Conservation (phyloP, 2,329 filamentous ascomycete species). For the Ciborinia camelliae region DNA sequence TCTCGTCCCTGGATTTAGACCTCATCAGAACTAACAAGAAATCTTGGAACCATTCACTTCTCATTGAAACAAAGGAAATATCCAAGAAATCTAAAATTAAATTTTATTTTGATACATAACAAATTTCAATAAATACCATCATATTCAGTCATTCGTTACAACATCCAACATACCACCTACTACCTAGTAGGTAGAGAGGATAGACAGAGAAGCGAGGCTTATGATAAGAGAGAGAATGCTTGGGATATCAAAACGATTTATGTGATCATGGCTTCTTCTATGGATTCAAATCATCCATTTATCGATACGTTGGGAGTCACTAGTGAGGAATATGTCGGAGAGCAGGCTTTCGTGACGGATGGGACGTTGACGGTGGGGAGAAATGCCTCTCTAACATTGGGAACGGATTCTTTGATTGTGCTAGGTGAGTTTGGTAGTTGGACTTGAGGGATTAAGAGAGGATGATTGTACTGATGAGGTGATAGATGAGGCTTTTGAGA, state of each 20-base stretch:
- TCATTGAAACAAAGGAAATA: neutral
- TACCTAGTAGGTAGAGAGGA: no score
- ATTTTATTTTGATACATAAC: neutral
- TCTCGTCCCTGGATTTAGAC: neutral
- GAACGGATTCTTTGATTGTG: slow-evolving; percentile 57
- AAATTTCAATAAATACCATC: neutral
- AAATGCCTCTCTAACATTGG: slow-evolving; percentile 58
- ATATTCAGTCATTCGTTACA: slow-evolving; percentile 4
- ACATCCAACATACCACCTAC: neutral
- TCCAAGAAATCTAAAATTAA: neutral
- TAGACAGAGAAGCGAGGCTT: neutral
- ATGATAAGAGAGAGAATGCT: slow-evolving; percentile 10
- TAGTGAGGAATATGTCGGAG: slow-evolving; percentile 37
- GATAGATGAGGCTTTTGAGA: slow-evolving; percentile 52
- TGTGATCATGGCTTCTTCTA: slow-evolving; percentile 16
- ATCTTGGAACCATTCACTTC: neutral
- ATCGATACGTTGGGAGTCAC: slow-evolving; percentile 35
- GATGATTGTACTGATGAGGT: neutral
- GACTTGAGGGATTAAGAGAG: neutral
- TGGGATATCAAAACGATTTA: neutral
- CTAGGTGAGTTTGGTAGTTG: slow-evolving; percentile 44
- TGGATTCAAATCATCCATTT: slow-evolving; percentile 37
- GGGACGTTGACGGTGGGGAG: slow-evolving; percentile 52
- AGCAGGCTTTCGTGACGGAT: slow-evolving; percentile 40
- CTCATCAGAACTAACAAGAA: neutral